phyloP scores from a whole-genome alignment of 2,329 filamentous ascomycete species.

The Didymella sp. region DNA sequence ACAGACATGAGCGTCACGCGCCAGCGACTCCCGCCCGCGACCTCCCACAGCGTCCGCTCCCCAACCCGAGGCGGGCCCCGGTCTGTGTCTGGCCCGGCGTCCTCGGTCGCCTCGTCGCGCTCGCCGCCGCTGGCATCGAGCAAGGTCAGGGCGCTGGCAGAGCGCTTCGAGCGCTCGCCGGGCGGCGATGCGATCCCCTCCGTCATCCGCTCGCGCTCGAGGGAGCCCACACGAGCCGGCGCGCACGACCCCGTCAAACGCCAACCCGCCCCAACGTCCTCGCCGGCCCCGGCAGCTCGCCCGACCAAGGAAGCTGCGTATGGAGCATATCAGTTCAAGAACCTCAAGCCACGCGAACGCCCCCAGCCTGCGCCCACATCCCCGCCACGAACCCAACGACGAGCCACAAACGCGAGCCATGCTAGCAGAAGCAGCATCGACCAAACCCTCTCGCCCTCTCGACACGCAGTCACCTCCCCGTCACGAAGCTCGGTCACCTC shows the following conservation, averaged over 20 bases:
- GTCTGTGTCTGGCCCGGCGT: slow-evolving; percentile 43
- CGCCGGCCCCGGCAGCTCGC: slow-evolving; percentile 37
- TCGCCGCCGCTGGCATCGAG: slow-evolving; percentile 32
- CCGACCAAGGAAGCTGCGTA: slow-evolving; percentile 42
- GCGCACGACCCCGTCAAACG: slow-evolving; percentile 25
- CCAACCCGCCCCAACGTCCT: slow-evolving; percentile 30
- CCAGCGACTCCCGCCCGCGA: slow-evolving; percentile 36
- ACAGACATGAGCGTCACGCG: slow-evolving; percentile 32
- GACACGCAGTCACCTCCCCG: slow-evolving; percentile 21
- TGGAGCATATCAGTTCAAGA: slow-evolving; percentile 46
- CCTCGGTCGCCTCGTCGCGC: slow-evolving; percentile 32
- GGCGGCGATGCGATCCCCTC: slow-evolving; percentile 32
- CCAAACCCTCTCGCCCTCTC: slow-evolving; percentile 32
- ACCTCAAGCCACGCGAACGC: slow-evolving; percentile 46
- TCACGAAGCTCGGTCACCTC: slow-evolving; percentile 17
- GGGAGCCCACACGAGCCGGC: slow-evolving; percentile 25
- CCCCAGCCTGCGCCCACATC: slow-evolving; percentile 45
- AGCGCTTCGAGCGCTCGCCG: slow-evolving; percentile 47
- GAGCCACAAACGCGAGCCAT: slow-evolving; percentile 31
- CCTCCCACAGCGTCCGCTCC: slow-evolving; percentile 35
- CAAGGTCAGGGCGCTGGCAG: slow-evolving; percentile 48
- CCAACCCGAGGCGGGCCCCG: slow-evolving; percentile 34
- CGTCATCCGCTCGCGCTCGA: slow-evolving; percentile 31
- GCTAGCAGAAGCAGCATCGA: slow-evolving; percentile 34
- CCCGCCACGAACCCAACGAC: slow-evolving; percentile 35